A percentile compares a stretch with the other conserved stretches of the same genome.
Conservation (phyloP, 2,329 filamentous ascomycete genomes). For the Thermothelomyces thermophilus region DNA sequence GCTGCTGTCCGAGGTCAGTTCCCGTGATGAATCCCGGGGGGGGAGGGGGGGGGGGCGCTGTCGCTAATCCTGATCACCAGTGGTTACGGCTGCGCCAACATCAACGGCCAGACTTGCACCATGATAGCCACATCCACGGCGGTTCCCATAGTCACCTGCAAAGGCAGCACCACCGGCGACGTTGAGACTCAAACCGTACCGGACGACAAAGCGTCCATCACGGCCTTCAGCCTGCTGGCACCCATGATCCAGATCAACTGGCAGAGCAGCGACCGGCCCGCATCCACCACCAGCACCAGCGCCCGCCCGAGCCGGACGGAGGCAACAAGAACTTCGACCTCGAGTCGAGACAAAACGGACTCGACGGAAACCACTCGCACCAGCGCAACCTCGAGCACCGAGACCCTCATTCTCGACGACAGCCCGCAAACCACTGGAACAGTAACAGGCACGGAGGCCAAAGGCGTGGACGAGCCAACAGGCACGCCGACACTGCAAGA, state of each 20-base stretch:
- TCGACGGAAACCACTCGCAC: constrained; percentile 13
- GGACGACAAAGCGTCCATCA: constrained; percentile 16
- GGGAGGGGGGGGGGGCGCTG: no score
- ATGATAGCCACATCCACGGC: constrained; percentile 22
- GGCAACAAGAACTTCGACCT: constrained; percentile 4
- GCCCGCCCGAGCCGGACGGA: not conserved
- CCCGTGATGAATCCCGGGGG: not conserved
- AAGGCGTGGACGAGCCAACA: not conserved
- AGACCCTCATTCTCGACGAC: constrained; percentile 16
- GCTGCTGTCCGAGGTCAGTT: constrained; percentile 26
- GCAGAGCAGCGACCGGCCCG: constrained; percentile 23
- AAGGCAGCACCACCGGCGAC: constrained; percentile 5
- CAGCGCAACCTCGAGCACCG: constrained; percentile 1
- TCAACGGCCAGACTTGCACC: constrained; percentile 26
- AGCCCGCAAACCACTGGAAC: not conserved
- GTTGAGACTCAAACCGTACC: constrained; percentile 19
- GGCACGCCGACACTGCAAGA: constrained; percentile 1
- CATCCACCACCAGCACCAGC: not conserved
- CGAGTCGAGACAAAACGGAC: not conserved
- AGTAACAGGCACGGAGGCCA: not conserved
- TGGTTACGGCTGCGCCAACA: constrained; percentile 25
- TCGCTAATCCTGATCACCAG: constrained; percentile 12
- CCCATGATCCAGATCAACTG: constrained; percentile 29
- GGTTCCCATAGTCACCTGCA: constrained; percentile 13
- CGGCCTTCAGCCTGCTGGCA: constrained; percentile 23